phyloP scores from a whole-genome alignment of 805 yeast species.

The Clavispora asparagi region DNA sequence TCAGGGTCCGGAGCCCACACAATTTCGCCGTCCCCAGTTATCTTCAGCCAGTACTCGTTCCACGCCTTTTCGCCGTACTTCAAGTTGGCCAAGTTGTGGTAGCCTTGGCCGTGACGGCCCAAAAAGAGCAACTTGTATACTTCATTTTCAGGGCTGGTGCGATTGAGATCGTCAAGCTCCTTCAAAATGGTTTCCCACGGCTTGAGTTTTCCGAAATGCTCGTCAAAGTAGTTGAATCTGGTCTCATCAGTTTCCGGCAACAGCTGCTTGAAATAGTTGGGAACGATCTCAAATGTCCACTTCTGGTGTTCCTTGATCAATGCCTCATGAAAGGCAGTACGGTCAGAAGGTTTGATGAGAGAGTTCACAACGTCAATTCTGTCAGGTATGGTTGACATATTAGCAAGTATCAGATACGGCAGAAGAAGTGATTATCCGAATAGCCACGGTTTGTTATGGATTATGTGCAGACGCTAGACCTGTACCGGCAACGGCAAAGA shows the following conservation, averaged over 20 bases:
- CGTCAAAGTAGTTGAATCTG: conserved; percentile 36
- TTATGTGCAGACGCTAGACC: not conserved
- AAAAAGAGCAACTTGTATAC: conserved; percentile 42
- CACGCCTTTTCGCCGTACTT: conserved; percentile 43
- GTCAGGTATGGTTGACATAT: conserved; percentile 17
- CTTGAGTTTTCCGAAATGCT: conserved; percentile 38
- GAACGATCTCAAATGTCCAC: conserved; percentile 38
- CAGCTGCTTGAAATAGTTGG: conserved; percentile 42
- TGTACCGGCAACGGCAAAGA: not conserved
- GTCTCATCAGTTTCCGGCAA: conserved; percentile 35
- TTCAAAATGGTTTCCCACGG: conserved; percentile 17
- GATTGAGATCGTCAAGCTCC: conserved; percentile 34
- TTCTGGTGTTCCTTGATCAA: conserved; percentile 3
- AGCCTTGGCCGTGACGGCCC: conserved; percentile 54
- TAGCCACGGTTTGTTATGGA: not conserved
- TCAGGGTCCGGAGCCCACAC: conserved; percentile 51
- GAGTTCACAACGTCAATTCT: conserved; percentile 29
- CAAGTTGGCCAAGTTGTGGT: conserved; percentile 43
- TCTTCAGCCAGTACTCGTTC: conserved; percentile 42
- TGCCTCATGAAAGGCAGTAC: conserved; percentile 11
- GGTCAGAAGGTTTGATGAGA: conserved; percentile 17
- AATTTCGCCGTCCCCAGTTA: conserved; percentile 41
- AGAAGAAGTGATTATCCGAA: not conserved
- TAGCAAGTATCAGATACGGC: not conserved
- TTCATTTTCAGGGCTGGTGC: conserved; percentile 18